phyloP scores from a whole-genome alignment of 495 filamentous ascomycete genomes.

The Podospora didyma region DNA sequence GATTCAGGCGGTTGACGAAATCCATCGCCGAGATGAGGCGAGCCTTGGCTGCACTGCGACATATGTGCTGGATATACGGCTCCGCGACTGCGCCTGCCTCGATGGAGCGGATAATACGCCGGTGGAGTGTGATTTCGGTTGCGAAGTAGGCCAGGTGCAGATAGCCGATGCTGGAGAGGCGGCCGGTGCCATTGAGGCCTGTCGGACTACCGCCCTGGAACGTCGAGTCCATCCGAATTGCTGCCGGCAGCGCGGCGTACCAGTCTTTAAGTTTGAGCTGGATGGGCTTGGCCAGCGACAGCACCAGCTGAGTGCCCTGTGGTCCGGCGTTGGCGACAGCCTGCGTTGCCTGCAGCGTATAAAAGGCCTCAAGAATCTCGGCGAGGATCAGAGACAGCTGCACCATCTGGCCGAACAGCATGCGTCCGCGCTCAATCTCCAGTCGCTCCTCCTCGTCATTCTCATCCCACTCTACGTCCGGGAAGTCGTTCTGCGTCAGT shows the following conservation, averaged over 20 bases:
- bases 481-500: constrained; percentile 66
- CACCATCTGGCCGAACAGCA: constrained; percentile 70
- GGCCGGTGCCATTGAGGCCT: constrained; percentile 23
- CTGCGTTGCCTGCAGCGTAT: constrained; percentile 62
- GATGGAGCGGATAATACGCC: constrained; percentile 73
- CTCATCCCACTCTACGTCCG: constrained; percentile 56
- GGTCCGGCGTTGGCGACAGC: constrained; percentile 43
- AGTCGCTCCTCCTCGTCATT: constrained; percentile 54
- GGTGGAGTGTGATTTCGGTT: constrained; percentile 79
- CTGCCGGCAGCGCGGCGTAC: constrained; percentile 62
- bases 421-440: constrained; percentile 64
- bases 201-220: constrained; percentile 27
- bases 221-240: constrained; percentile 62
- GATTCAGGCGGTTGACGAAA: constrained; percentile 69
- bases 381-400: constrained; percentile 69
- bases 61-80: constrained; percentile 84
- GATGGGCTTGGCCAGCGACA: constrained; percentile 74
- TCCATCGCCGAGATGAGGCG: constrained; percentile 74
- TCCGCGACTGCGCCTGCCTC: constrained; percentile 45
- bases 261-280: constrained; percentile 81
- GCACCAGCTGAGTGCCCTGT: constrained; percentile 59
- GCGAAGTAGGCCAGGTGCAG: constrained; percentile 83
- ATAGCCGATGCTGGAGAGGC: constrained; percentile 62
- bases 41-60: constrained; percentile 84
- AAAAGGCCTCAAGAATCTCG: constrained; percentile 77